Evolutionary conservation across 176 grass and related monocot genomes (phyloP).

Genomic region (Puya raimondii): DNA sequence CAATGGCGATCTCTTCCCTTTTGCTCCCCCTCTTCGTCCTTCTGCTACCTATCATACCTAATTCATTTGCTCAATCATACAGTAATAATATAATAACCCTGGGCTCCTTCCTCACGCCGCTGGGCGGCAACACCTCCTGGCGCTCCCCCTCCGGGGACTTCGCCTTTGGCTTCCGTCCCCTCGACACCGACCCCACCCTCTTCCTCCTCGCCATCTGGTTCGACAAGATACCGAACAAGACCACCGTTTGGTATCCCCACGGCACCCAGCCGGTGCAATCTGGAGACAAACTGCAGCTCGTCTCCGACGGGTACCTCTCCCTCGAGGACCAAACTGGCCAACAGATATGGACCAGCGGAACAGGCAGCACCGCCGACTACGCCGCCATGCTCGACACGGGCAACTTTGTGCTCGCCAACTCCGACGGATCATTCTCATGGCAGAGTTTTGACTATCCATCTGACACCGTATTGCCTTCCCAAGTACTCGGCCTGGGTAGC

Average conservation of each 20-base stretch:
- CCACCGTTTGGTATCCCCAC: constrained; percentile 23
- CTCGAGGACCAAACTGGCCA: background rate
- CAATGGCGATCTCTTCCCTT: no score
- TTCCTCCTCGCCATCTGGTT: constrained; percentile 38
- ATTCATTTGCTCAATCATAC: background rate
- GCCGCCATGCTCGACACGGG: constrained; percentile 13
- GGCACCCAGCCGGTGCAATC: background rate
- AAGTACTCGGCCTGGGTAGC: background rate
- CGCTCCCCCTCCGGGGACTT: constrained; percentile 24
- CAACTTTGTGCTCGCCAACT: constrained; percentile 18
- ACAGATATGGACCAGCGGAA: no score
- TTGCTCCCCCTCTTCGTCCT: no score
- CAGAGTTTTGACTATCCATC: constrained; percentile 13
- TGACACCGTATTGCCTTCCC: constrained; percentile 22
- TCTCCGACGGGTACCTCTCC: constrained; percentile 10
- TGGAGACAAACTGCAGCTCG: constrained; percentile 3
- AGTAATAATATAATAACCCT: constrained; percentile 24
- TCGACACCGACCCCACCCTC: constrained; percentile 9
- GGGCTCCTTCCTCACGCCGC: constrained; percentile 8
- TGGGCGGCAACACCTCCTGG: background rate
- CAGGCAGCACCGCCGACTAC: no score
- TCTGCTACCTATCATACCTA: no score
- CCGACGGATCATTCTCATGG: background rate
- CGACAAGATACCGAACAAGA: background rate
- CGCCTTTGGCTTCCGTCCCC: constrained; percentile 26